These are phyloP conservation scores for Paraurostyla sp. DNA, from an alignment of 73 alveolate species.

Conservation along the genomic window DNA sequence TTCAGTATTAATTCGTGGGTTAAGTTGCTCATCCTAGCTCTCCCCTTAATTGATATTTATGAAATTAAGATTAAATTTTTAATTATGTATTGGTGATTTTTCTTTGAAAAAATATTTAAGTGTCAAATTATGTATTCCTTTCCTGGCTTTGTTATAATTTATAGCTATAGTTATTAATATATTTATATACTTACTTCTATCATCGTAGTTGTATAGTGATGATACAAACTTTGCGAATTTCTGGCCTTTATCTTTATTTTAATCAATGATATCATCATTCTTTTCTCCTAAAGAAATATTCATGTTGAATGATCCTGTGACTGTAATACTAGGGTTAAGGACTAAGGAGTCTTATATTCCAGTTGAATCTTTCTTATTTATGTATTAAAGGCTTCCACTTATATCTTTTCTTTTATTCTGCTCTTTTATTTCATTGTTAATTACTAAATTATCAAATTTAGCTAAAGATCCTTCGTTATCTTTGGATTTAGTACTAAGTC, in stretches of 20 bases:
- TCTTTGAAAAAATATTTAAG: constrained; percentile 3
- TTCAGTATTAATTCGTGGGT: too few species aligned
- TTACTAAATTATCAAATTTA: neutral
- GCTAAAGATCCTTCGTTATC: too few species aligned
- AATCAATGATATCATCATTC: constrained; percentile 9
- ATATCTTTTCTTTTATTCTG: neutral
- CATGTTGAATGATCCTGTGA: too few species aligned
- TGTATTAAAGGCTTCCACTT: too few species aligned
- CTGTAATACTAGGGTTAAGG: too few species aligned
- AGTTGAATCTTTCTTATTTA: too few species aligned
- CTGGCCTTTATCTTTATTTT: constrained; percentile 12
- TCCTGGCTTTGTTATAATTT: constrained; percentile 8
- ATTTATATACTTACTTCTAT: neutral
- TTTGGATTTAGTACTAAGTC: too few species aligned
- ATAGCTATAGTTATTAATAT: neutral
- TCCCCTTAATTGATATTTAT: too few species aligned
- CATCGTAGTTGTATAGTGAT: constrained; percentile 35
- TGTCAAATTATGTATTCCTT: neutral
- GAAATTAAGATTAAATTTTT: too few species aligned
- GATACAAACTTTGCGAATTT: constrained; percentile 42
- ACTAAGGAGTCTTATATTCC: too few species aligned
- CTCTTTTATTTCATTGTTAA: neutral
- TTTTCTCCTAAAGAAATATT: neutral
- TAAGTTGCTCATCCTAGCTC: too few species aligned
- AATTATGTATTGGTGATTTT: neutral